These are phyloP conservation scores for Striga asiatica DNA, from an alignment of 257 asterid genomes.

Conservation along the genomic window DNA sequence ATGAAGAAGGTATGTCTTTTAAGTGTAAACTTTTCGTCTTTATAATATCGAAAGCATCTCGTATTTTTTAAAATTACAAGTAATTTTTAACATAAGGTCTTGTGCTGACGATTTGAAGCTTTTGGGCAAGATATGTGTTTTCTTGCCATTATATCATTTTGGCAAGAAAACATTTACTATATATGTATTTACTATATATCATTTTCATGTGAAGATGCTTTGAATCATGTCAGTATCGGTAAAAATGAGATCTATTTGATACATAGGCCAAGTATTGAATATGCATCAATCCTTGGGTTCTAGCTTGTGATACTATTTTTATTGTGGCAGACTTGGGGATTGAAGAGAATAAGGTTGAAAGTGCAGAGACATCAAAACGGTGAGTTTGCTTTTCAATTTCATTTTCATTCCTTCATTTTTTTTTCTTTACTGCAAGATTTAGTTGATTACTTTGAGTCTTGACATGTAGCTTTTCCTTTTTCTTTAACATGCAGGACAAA, in stretches of 20 bases:
- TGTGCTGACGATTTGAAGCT: neutral
- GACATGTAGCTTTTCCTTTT: neutral
- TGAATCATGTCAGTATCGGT: too few species aligned
- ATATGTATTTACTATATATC: too few species aligned
- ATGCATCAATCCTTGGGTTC: neutral
- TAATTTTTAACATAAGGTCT: neutral
- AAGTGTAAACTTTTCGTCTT: neutral
- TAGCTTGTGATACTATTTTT: conserved; percentile 10
- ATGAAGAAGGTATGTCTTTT: conserved; percentile 38
- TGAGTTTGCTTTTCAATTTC: conserved; percentile 14
- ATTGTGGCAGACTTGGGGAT: conserved; percentile 29
- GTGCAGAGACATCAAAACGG: conserved; percentile 56
- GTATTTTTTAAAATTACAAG: neutral
- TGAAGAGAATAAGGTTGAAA: conserved; percentile 37
- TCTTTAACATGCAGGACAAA: conserved; percentile 48
- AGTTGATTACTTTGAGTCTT: neutral
- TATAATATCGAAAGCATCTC: neutral
- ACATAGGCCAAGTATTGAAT: neutral
- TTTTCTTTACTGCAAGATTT: neutral
- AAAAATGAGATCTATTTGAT: neutral
- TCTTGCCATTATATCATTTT: too few species aligned
- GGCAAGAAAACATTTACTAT: too few species aligned
- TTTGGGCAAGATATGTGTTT: neutral
- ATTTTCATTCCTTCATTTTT: neutral
- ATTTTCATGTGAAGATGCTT: neutral